phyloP scores from a whole-genome alignment of 352 stramenopile species.

The Globisporangium megalacanthum region DNA sequence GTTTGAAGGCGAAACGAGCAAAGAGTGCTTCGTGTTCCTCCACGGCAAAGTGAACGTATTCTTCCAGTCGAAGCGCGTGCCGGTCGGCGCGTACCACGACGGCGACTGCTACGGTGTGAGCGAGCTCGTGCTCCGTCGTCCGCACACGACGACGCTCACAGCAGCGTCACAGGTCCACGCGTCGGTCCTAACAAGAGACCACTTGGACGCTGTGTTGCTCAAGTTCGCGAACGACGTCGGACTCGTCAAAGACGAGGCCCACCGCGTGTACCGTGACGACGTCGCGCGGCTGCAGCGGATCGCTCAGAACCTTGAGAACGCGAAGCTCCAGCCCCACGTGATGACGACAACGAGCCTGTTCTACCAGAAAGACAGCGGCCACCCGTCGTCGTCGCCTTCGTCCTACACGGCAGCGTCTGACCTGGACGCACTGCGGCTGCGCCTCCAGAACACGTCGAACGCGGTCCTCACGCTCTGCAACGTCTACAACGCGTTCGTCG shows the following conservation, averaged over 20 bases:
- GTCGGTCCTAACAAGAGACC: constrained; percentile 66
- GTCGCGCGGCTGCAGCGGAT: constrained; percentile 27
- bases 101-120: constrained; percentile 66
- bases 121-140: constrained; percentile 48
- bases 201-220: constrained; percentile 57
- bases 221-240: constrained; percentile 57
- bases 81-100: constrained; percentile 48
- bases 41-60: constrained; percentile 70
- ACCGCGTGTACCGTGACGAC: constrained; percentile 34
- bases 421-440: constrained; percentile 18
- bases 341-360: constrained; percentile 46
- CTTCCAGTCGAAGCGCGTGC: constrained; percentile 34
- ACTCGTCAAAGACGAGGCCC: constrained; percentile 45
- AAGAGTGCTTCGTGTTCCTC: constrained; percentile 61
- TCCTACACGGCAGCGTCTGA: neutral
- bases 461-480: constrained; percentile 46
- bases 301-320: constrained; percentile 33
- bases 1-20: constrained; percentile 61
- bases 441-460: constrained; percentile 37
- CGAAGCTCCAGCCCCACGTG: constrained; percentile 54
- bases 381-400: neutral
- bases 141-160: constrained; percentile 42
- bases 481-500: constrained; percentile 57
- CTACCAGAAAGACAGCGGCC: constrained; percentile 33
- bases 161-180: constrained; percentile 44